These are phyloP conservation scores for Byssochlamys sp. DNA, from an alignment of 2,329 filamentous ascomycete species.

Conservation along the genomic window DNA sequence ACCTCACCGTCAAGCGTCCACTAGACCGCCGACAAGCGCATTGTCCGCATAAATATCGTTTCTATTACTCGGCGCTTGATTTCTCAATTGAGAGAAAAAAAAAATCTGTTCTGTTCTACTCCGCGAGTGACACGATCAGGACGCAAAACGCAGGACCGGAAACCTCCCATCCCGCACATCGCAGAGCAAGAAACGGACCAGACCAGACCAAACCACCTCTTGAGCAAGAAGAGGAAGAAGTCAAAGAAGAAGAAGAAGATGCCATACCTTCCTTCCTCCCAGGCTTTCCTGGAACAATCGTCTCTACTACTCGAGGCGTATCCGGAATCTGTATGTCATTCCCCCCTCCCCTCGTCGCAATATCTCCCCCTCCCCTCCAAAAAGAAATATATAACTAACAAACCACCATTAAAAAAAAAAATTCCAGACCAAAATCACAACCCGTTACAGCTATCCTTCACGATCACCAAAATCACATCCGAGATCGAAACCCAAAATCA, in stretches of 20 bases:
- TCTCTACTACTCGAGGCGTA: conserved; percentile 74
- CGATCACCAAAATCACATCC: conserved; percentile 18
- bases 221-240: conserved; percentile 28
- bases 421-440: conserved; percentile 73
- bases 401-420: conserved; percentile 1
- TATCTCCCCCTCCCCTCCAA: not conserved
- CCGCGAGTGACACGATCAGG: not conserved
- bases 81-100: not conserved
- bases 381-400: conserved; percentile 2
- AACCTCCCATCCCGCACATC: not conserved
- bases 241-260: conserved; percentile 39
- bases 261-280: conserved; percentile 70
- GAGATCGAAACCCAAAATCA: conserved; percentile 20
- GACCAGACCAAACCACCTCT: too few relatives aligned
- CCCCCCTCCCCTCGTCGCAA: not conserved
- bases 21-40: not conserved
- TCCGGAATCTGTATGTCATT: conserved; percentile 63
- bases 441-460: conserved; percentile 66
- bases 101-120: not conserved
- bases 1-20: not conserved
- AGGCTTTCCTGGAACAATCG: conserved; percentile 87
- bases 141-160: too few relatives aligned
- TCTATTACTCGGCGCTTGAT: not conserved
- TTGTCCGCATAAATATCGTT: not conserved
- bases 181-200: not conserved